Evolutionary conservation across 352 stramenopile genomes (phyloP).

Genomic region (Globisporangium paroecandrum): DNA sequence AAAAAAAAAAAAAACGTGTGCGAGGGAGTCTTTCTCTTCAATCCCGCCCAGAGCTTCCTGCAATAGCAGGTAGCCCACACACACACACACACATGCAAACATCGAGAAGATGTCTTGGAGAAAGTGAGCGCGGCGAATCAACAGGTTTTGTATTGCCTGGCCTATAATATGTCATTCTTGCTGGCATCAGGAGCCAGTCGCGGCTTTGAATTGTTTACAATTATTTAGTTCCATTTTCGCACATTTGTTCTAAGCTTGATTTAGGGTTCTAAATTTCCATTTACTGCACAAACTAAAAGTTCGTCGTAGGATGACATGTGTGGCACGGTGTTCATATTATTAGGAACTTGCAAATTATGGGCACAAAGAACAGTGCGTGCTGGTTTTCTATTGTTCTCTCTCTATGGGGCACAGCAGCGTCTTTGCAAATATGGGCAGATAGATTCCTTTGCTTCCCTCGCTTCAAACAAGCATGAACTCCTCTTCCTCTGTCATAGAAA

Average conservation of each 20-base stretch:
- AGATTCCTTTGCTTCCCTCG: slow-evolving; percentile 2
- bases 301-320: too few species aligned
- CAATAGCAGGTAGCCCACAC: neutral
- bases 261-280: neutral
- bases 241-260: neutral
- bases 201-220: neutral
- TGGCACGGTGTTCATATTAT: neutral
- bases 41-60: neutral
- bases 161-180: neutral
- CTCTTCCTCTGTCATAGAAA: neutral
- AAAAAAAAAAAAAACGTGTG: too few species aligned
- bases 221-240: neutral
- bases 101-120: neutral
- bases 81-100: too few species aligned
- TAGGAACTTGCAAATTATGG: neutral
- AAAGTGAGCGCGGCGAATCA: neutral
- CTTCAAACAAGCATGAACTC: neutral
- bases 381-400: slow-evolving; percentile 2
- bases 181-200: neutral
- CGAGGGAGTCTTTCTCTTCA: neutral
- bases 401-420: neutral
- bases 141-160: neutral
- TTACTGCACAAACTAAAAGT: neutral
- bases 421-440: slow-evolving; percentile 1
- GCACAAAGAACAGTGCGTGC: neutral